Base-by-base conservation (phyloP, 1,284 basidiomycete species). In the Entoloma clypeatum region DNA sequence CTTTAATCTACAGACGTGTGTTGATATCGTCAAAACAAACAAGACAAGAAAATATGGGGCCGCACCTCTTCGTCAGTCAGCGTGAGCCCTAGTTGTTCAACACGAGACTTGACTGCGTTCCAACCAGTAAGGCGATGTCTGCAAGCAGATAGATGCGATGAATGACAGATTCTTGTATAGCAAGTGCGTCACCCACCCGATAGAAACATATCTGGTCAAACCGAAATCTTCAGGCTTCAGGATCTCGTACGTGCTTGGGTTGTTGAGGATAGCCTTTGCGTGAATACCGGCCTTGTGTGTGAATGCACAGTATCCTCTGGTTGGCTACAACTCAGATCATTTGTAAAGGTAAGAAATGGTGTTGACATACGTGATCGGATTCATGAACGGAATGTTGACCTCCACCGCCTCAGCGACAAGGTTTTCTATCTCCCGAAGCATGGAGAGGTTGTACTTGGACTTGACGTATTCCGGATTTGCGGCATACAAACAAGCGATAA, bases 281-380 rank as follows among this genome's bases (percentile, higher is more conserved):
- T 99, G 96, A 55, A 99, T 99, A 66, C 96, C 96, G 22, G 96
- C 96, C 84, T 99, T 99, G 85, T 99, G 96, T 18, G 96, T 99
- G 74, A 99, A 99, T 13, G 96, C 96, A 63, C 96, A 99, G 72
- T 98, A 99, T 21, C 96, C 96, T 43, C 86, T 87, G 49, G 11
- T 45, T 35, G 26, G 19, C 47, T 19, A 46, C 41, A 24, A 24
- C 39, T 30, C 41, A 43, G 33, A 6, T 18, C 22, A 16, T 34
- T 23, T 17, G 42, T 27, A 38, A 26, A 19, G n/a, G 45, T 26
- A 37, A 25, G 28, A 41, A 14, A 27, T 26, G 43, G 36, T 17
- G 17, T 22, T 13, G 47, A 69, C 75, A 36, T 66, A 89, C 83
- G 87, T 90, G 60, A 90, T 86, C 23, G 87, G 87, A 67, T 96